Evolutionary conservation across 2,329 filamentous ascomycete genomes (phyloP), one percentile per base, ranked within the genome.

Genomic region (Ophiostoma perfectum): DNA sequence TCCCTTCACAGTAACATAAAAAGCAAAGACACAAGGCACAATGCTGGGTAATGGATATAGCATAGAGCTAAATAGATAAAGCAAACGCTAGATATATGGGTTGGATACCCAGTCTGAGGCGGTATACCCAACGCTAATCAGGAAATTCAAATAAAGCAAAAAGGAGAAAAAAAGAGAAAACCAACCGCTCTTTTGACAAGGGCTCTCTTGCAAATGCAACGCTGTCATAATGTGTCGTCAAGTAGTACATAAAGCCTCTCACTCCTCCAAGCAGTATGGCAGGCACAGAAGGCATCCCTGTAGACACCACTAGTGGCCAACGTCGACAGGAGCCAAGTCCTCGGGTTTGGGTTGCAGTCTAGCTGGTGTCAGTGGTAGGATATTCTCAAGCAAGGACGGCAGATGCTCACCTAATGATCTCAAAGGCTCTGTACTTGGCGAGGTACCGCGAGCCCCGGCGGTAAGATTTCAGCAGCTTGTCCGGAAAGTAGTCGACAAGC

Each of bases 351-450:
- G 64, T 18, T 41, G 64, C 5, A 65, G 44, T 90, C 84, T 27
- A 27, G 27, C 27, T 27, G 27, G 27, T 27, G 27, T 27, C 27
- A 27, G 27, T 27, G 27, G 27, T 27, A 27, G 27, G 27, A 27
- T 27, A 2, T 27, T 27, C 27, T 27, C 27, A 27, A 27, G 27
- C 27, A 27, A 27, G 27, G 27, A 27, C 27, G 27, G 27, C 27
- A 27, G 27, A 27, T 27, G 27, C 27, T 27, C 27, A 27, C 27
- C 27, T 88, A 44, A 96, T 80, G 66, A 92, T 78, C 78, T 98
- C 94, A 77, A 96, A 97, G 71, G 91, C 87, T 69, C 84, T 83
- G 74, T 91, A 91, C 71, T 84, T 89, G 70, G 81, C 81, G 55
- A 97, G 79, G 73, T 93, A 91, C 66, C 81, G 82, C 18, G 81